phyloP scores from a whole-genome alignment of 1,139 yeast species.

The Lodderomyces metapsilosis region DNA sequence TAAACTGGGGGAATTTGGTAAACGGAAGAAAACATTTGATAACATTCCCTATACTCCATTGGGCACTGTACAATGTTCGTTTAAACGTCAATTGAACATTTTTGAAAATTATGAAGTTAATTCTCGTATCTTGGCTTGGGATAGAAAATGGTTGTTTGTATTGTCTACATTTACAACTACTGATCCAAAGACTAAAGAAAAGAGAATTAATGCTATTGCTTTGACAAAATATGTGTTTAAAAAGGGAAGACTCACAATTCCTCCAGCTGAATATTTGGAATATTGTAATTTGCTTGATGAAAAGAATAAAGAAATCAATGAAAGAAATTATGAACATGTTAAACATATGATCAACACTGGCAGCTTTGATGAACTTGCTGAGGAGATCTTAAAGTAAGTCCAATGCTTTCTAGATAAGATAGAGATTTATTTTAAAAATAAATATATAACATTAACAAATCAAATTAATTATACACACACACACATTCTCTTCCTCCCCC shows the following conservation, averaged over 20 bases:
- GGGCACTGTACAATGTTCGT: conserved; percentile 67
- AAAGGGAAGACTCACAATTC: conserved; percentile 66
- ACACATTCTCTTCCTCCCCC: background rate
- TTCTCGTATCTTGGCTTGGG: conserved; percentile 77
- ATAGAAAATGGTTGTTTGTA: conserved; percentile 79
- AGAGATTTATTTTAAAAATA: background rate
- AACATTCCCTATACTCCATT: conserved; percentile 74
- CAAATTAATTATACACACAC: background rate
- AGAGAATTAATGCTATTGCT: conserved; percentile 54
- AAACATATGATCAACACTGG: conserved; percentile 29
- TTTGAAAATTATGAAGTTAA: conserved; percentile 57
- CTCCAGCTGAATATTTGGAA: conserved; percentile 59
- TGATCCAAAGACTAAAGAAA: conserved; percentile 11
- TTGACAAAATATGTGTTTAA: conserved; percentile 81
- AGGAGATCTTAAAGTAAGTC: conserved; percentile 1
- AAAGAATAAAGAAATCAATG: conserved; percentile 43
- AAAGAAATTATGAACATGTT: conserved; percentile 28
- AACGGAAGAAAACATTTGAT: conserved; percentile 28
- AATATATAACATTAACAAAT: background rate
- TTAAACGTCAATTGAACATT: conserved; percentile 70
- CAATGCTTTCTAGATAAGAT: no score
- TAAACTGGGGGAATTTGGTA: conserved; percentile 14
- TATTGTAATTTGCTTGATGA: conserved; percentile 57
- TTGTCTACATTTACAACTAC: conserved; percentile 53
- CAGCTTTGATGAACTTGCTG: conserved; percentile 25